phyloP scores from a whole-genome alignment of 257 asterid genomes.

The Thymus mandschuricus region DNA sequence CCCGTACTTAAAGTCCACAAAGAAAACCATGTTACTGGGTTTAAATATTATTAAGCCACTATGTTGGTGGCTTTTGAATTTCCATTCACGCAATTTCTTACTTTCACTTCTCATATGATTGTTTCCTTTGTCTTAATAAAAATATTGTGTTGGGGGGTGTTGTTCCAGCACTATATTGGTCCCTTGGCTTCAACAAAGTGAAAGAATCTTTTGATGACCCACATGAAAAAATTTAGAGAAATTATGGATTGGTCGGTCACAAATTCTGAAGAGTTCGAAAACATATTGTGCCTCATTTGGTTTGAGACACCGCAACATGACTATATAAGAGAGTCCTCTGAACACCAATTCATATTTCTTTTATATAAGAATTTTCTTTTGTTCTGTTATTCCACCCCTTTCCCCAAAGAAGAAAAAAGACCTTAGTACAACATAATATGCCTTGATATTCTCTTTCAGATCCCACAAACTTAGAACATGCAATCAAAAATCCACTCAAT shows the following conservation, averaged over 20 bases:
- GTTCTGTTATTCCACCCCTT: too few relatives aligned
- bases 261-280: neutral
- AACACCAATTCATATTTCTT: too few relatives aligned
- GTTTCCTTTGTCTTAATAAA: neutral
- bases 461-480: conserved; percentile 23
- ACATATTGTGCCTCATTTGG: neutral
- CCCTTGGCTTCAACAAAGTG: neutral
- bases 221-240: neutral
- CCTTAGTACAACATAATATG: neutral
- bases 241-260: neutral
- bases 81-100: neutral
- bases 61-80: neutral
- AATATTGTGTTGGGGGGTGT: neutral
- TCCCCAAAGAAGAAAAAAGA: too few relatives aligned
- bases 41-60: too few relatives aligned
- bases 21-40: too few relatives aligned
- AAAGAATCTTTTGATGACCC: neutral
- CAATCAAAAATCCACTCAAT: conserved; percentile 24
- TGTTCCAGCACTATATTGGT: neutral
- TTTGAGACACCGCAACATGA: too few relatives aligned
- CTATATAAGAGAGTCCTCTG: too few relatives aligned
- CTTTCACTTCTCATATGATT: neutral
- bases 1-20: too few relatives aligned
- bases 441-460: conserved; percentile 17
- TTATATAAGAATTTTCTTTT: too few relatives aligned